phyloP scores from a whole-genome alignment of 176 grass and related monocot genomes.

The Oryza brachyantha region DNA sequence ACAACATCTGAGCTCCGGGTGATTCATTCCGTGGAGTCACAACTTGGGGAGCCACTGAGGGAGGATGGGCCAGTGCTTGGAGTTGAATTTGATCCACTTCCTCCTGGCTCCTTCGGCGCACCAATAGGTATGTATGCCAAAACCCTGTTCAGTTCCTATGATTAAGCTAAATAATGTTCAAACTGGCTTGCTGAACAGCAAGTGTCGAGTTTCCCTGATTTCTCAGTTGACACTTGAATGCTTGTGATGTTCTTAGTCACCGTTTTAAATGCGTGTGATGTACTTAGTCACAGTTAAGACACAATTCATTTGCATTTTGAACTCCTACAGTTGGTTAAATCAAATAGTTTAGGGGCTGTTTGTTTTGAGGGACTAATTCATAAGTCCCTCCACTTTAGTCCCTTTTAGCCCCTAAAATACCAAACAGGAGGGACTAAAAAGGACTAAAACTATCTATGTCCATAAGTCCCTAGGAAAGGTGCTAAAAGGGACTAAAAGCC shows the following conservation, averaged over 20 bases:
- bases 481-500: too few relatives aligned
- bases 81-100: slow-evolving; percentile 74
- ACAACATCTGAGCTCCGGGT: slow-evolving; percentile 31
- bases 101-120: slow-evolving; percentile 86
- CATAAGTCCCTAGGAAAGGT: too few relatives aligned
- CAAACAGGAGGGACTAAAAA: too few relatives aligned
- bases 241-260: slow-evolving; percentile 7
- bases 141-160: not conserved
- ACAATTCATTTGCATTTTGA: not conserved
- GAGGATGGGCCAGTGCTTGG: slow-evolving; percentile 86
- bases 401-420: too few relatives aligned
- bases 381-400: too few relatives aligned
- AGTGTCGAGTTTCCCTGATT: not conserved
- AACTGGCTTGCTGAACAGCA: not conserved
- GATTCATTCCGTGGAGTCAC: slow-evolving; percentile 54
- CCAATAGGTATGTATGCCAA: slow-evolving; percentile 65
- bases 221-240: not conserved
- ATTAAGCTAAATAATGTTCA: not conserved
- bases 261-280: too few relatives aligned
- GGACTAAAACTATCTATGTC: too few relatives aligned
- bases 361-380: too few relatives aligned
- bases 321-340: not conserved
- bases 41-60: slow-evolving; percentile 72
- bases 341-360: too few relatives aligned
- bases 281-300: too few relatives aligned